A percentile compares a stretch with the other conserved stretches of the same genome.
Conservation (phyloP, 768 basidiomycete genomes). For the Tulasnella calospora region DNA sequence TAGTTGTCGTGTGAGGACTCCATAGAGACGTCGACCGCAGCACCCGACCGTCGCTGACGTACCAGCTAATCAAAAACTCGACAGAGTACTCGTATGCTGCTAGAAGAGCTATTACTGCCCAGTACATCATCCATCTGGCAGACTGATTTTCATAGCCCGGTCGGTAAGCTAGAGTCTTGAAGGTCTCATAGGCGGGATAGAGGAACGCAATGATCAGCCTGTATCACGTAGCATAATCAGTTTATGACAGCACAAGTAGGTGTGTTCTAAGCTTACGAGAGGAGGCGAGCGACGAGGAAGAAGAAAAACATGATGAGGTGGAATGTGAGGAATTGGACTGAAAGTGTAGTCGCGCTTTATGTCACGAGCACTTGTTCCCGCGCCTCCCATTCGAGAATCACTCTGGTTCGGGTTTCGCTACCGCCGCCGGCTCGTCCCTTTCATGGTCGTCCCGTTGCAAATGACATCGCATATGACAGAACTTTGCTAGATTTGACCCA, state of each 20-base stretch:
- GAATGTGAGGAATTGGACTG: background rate
- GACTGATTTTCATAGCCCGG: constrained; percentile 78
- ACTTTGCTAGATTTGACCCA: no score
- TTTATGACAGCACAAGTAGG: background rate
- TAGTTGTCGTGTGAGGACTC: background rate
- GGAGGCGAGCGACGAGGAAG: constrained; percentile 12
- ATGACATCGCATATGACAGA: background rate
- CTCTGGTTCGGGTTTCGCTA: background rate
- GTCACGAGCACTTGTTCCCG: background rate
- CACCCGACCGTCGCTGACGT: constrained; percentile 33
- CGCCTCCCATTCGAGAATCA: background rate
- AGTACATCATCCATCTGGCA: constrained; percentile 96
- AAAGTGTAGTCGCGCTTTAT: background rate
- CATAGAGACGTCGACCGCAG: background rate
- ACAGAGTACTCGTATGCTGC: constrained; percentile 75
- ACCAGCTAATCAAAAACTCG: constrained; percentile 88
- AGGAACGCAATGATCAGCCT: constrained; percentile 66
- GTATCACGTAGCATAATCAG: background rate
- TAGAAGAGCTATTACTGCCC: constrained; percentile 55
- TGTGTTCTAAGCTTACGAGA: background rate
- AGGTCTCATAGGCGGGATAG: constrained; percentile 92
- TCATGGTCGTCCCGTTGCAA: background rate
- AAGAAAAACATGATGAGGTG: constrained; percentile 11
- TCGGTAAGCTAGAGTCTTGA: constrained; percentile 82
- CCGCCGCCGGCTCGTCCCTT: background rate